A percentile compares a stretch with the other conserved stretches of the same genome.
These are phyloP conservation scores for Alternaria conjuncta DNA, from an alignment of 2,329 filamentous ascomycete species.

Conservation along the genomic window DNA sequence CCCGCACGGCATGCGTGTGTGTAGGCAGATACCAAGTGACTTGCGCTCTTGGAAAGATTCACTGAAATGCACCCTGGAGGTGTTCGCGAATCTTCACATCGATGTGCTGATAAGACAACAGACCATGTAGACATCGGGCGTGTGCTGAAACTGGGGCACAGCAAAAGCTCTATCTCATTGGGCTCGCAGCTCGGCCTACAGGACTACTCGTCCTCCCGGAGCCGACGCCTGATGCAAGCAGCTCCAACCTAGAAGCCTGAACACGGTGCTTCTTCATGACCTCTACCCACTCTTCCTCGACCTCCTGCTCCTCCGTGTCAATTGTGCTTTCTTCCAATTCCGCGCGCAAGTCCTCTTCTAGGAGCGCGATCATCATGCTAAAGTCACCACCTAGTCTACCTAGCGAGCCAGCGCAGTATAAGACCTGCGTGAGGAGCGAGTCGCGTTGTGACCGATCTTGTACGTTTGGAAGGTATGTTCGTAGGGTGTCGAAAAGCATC, in stretches of 20 bases:
- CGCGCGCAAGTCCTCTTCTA: conserved; percentile 54
- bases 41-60: background rate
- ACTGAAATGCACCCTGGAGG: rapidly evolving
- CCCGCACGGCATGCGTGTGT: background rate
- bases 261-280: conserved; percentile 87
- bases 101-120: background rate
- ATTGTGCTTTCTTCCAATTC: conserved; percentile 48
- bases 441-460: conserved; percentile 81
- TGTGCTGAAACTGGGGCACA: background rate
- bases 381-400: conserved; percentile 93
- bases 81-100: background rate
- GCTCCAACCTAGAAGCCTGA: conserved; percentile 78
- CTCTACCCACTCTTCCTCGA: conserved; percentile 77
- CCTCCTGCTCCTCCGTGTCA: conserved; percentile 44
- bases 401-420: conserved; percentile 91
- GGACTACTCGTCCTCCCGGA: conserved; percentile 34
- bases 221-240: conserved; percentile 54
- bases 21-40: background rate
- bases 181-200: conserved; percentile 8
- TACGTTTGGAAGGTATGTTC: conserved; percentile 79
- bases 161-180: background rate
- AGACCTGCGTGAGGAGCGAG: conserved; percentile 86
- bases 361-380: conserved; percentile 77
- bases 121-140: background rate
- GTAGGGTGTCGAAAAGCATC: conserved; percentile 78